Conservation (phyloP, 2,329 filamentous ascomycete genomes). For the Colletotrichum australisinense region DNA sequence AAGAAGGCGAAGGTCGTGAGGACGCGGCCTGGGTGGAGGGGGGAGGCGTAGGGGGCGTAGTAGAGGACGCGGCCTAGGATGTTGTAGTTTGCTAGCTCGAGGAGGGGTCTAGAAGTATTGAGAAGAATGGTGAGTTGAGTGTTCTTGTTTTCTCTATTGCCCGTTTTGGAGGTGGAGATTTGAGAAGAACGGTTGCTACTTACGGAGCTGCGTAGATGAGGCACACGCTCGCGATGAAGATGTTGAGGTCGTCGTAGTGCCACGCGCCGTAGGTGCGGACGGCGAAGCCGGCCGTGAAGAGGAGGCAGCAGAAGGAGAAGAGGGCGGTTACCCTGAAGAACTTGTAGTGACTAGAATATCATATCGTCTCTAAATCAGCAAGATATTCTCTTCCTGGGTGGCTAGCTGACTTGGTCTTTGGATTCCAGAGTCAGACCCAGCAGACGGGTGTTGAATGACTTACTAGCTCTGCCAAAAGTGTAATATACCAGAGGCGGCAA, state of each 20-base stretch:
- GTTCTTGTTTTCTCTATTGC: not conserved
- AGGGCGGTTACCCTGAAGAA: slow-evolving; percentile 67
- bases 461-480: slow-evolving; percentile 61
- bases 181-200: slow-evolving; percentile 17
- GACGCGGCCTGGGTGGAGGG: slow-evolving; percentile 58
- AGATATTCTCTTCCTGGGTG: too few relatives aligned
- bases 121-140: not conserved
- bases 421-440: too few relatives aligned
- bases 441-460: slow-evolving; percentile 40
- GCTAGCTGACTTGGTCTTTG: too few relatives aligned
- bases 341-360: slow-evolving; percentile 60
- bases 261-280: slow-evolving; percentile 49
- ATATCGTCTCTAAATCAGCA: not conserved
- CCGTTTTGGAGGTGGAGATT: not conserved
- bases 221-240: slow-evolving; percentile 49
- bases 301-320: slow-evolving; percentile 63
- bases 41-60: slow-evolving; percentile 69
- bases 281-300: slow-evolving; percentile 68
- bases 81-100: slow-evolving; percentile 71
- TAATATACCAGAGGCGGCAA: slow-evolving; percentile 48
- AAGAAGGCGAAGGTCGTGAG: slow-evolving; percentile 58
- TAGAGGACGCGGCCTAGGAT: slow-evolving; percentile 69
- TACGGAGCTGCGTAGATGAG: slow-evolving; percentile 50
- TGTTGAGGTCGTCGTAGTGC: slow-evolving; percentile 44
- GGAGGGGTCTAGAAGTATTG: slow-evolving; percentile 57